phyloP scores from a whole-genome alignment of 2,329 filamentous ascomycete species.

The Colletotrichum aenigma region DNA sequence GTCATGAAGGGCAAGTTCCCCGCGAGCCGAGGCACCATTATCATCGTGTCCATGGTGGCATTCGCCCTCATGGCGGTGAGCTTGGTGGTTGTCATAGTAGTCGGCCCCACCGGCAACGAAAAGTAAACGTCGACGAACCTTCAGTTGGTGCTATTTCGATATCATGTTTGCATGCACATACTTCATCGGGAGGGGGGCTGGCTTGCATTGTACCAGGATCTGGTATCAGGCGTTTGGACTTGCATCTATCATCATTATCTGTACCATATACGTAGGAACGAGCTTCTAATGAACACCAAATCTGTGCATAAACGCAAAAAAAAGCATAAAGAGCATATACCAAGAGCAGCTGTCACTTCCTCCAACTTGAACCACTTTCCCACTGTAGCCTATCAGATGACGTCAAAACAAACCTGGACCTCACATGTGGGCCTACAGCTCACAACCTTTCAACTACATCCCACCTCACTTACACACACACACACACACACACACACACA shows the following conservation, averaged over 20 bases:
- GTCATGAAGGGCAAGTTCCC: conserved; percentile 82
- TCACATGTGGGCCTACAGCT: neutral
- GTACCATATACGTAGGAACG: neutral
- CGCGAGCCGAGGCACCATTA: conserved; percentile 75
- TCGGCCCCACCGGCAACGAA: conserved; percentile 39
- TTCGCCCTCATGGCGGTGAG: conserved; percentile 65
- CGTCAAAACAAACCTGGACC: conserved; percentile 1
- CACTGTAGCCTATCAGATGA: conserved; percentile 15
- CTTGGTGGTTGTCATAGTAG: conserved; percentile 63
- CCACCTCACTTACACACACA: neutral
- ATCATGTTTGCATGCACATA: neutral
- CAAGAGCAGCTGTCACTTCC: neutral
- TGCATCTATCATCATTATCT: neutral
- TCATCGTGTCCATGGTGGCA: conserved; percentile 71
- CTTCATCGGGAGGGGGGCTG: neutral
- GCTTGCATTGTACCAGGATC: neutral
- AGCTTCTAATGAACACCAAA: neutral
- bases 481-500: neutral
- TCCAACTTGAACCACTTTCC: neutral
- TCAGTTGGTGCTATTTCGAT: neutral
- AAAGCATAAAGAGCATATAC: neutral
- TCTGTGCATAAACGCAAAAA: neutral
- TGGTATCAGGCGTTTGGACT: neutral
- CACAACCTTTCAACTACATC: neutral
- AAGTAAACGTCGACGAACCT: neutral